Evolutionary conservation across 1,284 basidiomycete genomes (phyloP), one percentile per base, ranked within the genome.

Genomic region (Puccinia brachypodii): DNA sequence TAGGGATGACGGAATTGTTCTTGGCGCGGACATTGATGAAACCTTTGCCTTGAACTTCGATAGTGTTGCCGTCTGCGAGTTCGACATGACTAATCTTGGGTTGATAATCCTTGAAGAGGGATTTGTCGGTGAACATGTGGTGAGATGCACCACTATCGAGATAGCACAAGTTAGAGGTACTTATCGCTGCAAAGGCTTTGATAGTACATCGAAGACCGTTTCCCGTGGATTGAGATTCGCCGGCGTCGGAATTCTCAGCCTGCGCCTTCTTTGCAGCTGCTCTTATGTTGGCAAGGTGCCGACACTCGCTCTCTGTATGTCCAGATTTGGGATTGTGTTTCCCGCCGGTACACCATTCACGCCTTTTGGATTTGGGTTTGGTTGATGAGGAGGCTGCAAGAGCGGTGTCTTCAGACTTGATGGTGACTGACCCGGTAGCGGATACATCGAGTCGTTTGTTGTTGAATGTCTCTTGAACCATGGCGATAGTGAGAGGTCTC

Each of bases 271-370:
- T 69, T 22, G 33, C 40, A 38, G 25, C 36, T 3, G 36, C 28
- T 16, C 66, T 3, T 28, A 36, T 62, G 3, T 62, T 62, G 58
- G 28, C 28, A 31, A 62, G 58, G 33, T 69, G 36, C 14, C 11
- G 38, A 69, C 66, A 69, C 8, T 42, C 11, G n/a, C n/a, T 40
- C 16, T 38, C 66, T 7, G 66, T 69, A 25, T 69, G 66, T 16
- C 36, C 36, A 22, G 33, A 40, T n/a, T 69, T 40, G n/a, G 66
- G 66, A 33, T 69, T 69, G 66, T 69, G 66, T 69, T 69, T 40
- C 40, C 66, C 66, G 16, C 36, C 36, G 40, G 36, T 38, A 36
- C 66, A 69, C 31, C 28, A 62, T 31, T 62, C 25, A 2, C 16
- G 50, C 50, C n/a, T 53, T 22, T 53, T 53, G 50, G 50, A 53